phyloP scores from a whole-genome alignment of 176 grass and related monocot genomes.

The Saccharum officinarum region DNA sequence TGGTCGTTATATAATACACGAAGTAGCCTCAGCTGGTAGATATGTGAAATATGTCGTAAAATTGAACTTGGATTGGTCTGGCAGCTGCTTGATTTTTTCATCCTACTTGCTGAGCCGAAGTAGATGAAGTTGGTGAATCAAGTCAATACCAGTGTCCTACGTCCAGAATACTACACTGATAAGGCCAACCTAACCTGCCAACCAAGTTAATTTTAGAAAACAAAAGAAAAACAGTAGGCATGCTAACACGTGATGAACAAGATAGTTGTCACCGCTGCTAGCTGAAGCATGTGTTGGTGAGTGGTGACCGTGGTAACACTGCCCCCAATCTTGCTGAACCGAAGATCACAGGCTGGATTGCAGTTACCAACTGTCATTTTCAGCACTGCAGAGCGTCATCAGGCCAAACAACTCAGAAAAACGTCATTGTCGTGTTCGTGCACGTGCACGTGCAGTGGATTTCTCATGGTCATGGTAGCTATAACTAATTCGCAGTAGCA shows the following conservation, averaged over 20 bases:
- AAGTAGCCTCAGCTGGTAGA: too few species aligned
- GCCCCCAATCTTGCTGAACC: background rate
- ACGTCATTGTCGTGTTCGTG: too few species aligned
- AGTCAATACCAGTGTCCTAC: background rate
- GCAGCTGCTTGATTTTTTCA: background rate
- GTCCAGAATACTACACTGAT: background rate
- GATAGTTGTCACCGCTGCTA: background rate
- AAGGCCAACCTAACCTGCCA: conserved; percentile 1
- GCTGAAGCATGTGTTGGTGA: background rate
- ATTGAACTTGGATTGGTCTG: background rate
- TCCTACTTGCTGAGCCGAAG: background rate
- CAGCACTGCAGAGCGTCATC: too few species aligned
- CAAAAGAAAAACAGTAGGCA: background rate
- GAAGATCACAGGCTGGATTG: too few species aligned
- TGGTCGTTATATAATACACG: too few species aligned
- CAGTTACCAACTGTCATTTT: too few species aligned
- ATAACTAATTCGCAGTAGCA: too few species aligned
- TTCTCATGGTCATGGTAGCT: too few species aligned
- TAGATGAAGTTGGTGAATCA: background rate
- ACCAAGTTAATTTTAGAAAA: background rate
- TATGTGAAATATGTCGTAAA: too few species aligned
- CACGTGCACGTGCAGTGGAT: too few species aligned
- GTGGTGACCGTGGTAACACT: background rate
- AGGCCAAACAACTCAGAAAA: too few species aligned
- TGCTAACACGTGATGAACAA: too few species aligned